These are phyloP conservation scores for Leptoxyphium fumago DNA, from an alignment of 2,329 filamentous ascomycete genomes.

Conservation along the genomic window DNA sequence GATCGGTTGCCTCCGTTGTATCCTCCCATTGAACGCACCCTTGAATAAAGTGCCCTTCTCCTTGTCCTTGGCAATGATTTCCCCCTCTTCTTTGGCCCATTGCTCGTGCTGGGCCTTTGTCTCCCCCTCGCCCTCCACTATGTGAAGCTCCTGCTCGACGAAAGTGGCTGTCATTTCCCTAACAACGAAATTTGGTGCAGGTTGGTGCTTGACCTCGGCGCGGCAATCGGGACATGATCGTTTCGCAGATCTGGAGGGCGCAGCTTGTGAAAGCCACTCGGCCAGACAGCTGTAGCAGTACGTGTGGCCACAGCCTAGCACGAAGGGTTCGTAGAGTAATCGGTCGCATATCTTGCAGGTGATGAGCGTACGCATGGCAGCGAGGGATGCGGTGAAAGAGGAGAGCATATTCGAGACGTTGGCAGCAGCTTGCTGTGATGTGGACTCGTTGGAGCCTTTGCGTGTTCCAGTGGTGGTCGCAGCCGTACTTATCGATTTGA, in stretches of 20 bases:
- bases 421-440: not conserved
- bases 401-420: conserved; percentile 6
- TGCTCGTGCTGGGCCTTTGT: conserved; percentile 45
- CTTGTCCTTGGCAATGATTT: conserved; percentile 45
- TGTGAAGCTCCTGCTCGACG: conserved; percentile 44
- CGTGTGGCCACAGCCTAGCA: conserved; percentile 53
- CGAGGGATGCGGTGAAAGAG: conserved; percentile 35
- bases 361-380: conserved; percentile 44
- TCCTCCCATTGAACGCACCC: conserved; percentile 36
- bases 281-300: conserved; percentile 47
- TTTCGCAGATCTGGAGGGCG: conserved; percentile 37
- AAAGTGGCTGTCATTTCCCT: conserved; percentile 51
- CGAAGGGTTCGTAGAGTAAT: conserved; percentile 55
- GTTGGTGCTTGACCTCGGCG: conserved; percentile 40
- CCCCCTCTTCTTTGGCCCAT: conserved; percentile 44
- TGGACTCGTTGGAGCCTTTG: too few relatives aligned
- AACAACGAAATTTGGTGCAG: conserved; percentile 51
- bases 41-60: conserved; percentile 47
- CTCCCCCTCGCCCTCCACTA: conserved; percentile 36
- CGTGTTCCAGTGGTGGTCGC: too few relatives aligned
- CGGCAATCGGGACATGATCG: conserved; percentile 59
- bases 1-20: conserved; percentile 23
- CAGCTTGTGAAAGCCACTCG: conserved; percentile 41
- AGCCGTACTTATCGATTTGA: too few relatives aligned
- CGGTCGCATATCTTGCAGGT: conserved; percentile 56